Base-by-base conservation (phyloP, 345 rosid genomes). In the Citrus australasica region DNA sequence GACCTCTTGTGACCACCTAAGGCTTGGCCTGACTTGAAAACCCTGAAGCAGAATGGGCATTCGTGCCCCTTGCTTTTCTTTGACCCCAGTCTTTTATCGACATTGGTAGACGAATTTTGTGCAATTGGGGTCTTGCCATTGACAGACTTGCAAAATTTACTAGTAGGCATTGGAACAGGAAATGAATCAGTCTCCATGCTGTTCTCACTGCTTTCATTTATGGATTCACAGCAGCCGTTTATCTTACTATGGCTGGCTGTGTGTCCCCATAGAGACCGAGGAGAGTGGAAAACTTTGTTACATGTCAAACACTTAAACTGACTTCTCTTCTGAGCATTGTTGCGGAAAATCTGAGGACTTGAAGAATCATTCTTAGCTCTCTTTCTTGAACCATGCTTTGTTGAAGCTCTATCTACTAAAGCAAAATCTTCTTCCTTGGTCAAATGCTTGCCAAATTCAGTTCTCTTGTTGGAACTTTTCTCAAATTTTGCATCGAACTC, bases 1-100 rank as follows among this genome's bases (percentile, higher is more conserved):
- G 99, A 93, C 87, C 98, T 89, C 90, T 95, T 95, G 83, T 95
- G 99, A 37, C 99, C 98, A 53, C 97, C 99, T 76, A 95, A 83
- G 24, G 99, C 99, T 78, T 95, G 99, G 68, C 97, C 99, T 33
- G 99, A 95, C 81, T 86, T 86, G 81, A 95, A 95, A 67, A 91
- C 92, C 85, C 90, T 91, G 75, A 80, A 92, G 85, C 98, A 95
- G 80, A 95, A 90, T 3, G 98, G 98, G 74, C 99, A 95, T 82
- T 91, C 93, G 17, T 95, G 99, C 7, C 88, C 86, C 83, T 90
- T 89, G 73, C 71, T 86, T 59, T 84, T 92, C 88, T 87, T 90
- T 2, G 78, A 74, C 21, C 82, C 80, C 61, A 75, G 24, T 82
- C 76, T 83, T 77, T 86, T 88, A 67, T 81, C 82, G 38, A 76